These are phyloP conservation scores for Chaetomiaceae sp. DNA, from an alignment of 2,329 filamentous ascomycete species.

Conservation along the genomic window DNA sequence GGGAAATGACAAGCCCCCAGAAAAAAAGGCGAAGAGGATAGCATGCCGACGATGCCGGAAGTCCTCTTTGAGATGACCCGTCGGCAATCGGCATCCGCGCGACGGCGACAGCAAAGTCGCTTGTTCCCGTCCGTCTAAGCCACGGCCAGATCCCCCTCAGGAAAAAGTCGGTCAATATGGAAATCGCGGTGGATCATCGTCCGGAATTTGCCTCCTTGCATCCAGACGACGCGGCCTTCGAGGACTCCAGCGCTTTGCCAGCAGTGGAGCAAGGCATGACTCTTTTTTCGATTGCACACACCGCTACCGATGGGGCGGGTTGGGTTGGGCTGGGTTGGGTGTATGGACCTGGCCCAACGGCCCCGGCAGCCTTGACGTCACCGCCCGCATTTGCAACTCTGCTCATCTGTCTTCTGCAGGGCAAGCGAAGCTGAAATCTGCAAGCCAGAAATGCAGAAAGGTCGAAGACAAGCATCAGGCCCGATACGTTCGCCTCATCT, in stretches of 20 bases:
- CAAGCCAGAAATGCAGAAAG: neutral
- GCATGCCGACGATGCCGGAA: neutral
- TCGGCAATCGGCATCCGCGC: constrained; percentile 2
- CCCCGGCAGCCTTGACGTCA: constrained; percentile 9
- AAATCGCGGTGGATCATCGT: neutral
- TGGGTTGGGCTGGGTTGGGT: constrained; percentile 8
- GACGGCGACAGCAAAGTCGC: neutral
- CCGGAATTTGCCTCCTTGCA: neutral
- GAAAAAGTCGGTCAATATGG: neutral
- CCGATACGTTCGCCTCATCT: neutral
- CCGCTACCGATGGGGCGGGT: constrained; percentile 14
- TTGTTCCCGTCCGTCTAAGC: neutral
- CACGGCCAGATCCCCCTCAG: neutral
- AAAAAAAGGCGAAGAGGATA: neutral
- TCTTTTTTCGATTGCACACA: no score
- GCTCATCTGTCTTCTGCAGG: neutral
- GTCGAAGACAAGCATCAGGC: no score
- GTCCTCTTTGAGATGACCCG: neutral
- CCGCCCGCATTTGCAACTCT: neutral
- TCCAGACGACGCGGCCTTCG: neutral
- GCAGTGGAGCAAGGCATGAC: constrained; percentile 1
- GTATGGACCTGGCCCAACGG: neutral
- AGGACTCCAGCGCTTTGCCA: neutral
- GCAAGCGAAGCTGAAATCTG: constrained; percentile 14
- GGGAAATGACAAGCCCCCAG: no score